Percentiles rank a stretch among this genome's conserved stretches.
These are phyloP conservation scores for Pittosporum tobira DNA, from an alignment of 129 eudicot species.

Conservation along the genomic window DNA sequence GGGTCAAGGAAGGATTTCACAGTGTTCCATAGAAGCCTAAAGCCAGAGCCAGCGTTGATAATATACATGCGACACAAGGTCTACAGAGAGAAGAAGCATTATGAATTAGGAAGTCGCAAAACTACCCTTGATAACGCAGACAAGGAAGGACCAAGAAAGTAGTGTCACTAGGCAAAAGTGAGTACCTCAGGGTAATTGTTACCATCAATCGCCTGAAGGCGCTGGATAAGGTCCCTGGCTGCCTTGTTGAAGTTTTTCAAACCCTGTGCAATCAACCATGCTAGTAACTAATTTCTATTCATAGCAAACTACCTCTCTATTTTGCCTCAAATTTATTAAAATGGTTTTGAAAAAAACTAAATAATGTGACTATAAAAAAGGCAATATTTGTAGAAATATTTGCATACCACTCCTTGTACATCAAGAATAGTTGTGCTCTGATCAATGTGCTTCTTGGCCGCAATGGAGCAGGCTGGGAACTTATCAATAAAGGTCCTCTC, in stretches of 20 bases:
- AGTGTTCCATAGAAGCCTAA: slow-evolving; percentile 91
- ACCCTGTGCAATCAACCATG: slow-evolving; percentile 44
- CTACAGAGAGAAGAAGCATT: slow-evolving; percentile 25
- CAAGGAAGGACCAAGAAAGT: neutral
- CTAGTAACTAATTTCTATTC: neutral
- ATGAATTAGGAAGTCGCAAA: neutral
- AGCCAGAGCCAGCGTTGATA: slow-evolving; percentile 96
- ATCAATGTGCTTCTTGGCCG: slow-evolving; percentile 83
- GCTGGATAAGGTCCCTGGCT: slow-evolving; percentile 82
- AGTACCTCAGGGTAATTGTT: slow-evolving; percentile 92
- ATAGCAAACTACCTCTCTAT: neutral
- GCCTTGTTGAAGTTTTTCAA: slow-evolving; percentile 79
- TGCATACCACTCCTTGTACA: slow-evolving; percentile 97
- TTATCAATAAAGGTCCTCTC: slow-evolving; percentile 81
- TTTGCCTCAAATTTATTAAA: neutral
- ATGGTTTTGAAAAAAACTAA: too few species aligned
- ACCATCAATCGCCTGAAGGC: slow-evolving; percentile 83
- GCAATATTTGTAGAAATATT: neutral
- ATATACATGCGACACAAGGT: slow-evolving; percentile 89
- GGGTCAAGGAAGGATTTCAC: slow-evolving; percentile 96
- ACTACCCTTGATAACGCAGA: neutral
- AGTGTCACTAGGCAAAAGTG: neutral
- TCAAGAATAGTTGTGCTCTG: slow-evolving; percentile 97
- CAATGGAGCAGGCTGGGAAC: slow-evolving; percentile 93
- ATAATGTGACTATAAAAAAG: too few species aligned